These are phyloP conservation scores for Umbilicus rupestris DNA, from an alignment of 164 flowering plant species.

Conservation along the genomic window DNA sequence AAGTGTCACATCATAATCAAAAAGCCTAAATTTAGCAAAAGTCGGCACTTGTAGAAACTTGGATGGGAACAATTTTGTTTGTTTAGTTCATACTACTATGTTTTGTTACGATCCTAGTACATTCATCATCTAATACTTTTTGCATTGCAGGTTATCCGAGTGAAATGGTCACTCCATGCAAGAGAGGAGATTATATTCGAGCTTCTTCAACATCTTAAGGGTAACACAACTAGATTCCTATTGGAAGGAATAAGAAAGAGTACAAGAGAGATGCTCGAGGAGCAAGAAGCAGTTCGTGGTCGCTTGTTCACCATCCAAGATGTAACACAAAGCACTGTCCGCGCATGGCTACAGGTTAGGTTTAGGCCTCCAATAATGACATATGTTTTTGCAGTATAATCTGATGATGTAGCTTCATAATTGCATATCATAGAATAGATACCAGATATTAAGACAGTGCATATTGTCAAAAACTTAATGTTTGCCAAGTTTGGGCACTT, in stretches of 20 bases:
- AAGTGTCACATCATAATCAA: too few relatives aligned
- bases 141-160: slow-evolving; percentile 65
- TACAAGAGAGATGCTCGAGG: slow-evolving; percentile 90
- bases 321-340: slow-evolving; percentile 89
- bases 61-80: too few relatives aligned
- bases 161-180: slow-evolving; percentile 96
- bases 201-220: slow-evolving; percentile 76
- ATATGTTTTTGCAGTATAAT: neutral
- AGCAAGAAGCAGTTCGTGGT: slow-evolving; percentile 97
- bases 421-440: too few relatives aligned
- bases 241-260: slow-evolving; percentile 70
- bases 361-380: neutral
- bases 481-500: too few relatives aligned
- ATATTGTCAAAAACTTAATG: too few relatives aligned
- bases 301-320: slow-evolving; percentile 96
- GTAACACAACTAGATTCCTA: slow-evolving; percentile 38
- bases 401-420: too few relatives aligned
- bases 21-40: too few relatives aligned
- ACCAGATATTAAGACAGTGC: too few relatives aligned
- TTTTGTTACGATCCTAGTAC: neutral
- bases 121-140: neutral
- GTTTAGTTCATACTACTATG: neutral
- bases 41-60: too few relatives aligned
- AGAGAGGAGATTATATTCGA: slow-evolving; percentile 94
- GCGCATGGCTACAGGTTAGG: slow-evolving; percentile 89